Base-by-base conservation (phyloP, 495 filamentous ascomycete species). In the Hypoxylon fuscum region DNA sequence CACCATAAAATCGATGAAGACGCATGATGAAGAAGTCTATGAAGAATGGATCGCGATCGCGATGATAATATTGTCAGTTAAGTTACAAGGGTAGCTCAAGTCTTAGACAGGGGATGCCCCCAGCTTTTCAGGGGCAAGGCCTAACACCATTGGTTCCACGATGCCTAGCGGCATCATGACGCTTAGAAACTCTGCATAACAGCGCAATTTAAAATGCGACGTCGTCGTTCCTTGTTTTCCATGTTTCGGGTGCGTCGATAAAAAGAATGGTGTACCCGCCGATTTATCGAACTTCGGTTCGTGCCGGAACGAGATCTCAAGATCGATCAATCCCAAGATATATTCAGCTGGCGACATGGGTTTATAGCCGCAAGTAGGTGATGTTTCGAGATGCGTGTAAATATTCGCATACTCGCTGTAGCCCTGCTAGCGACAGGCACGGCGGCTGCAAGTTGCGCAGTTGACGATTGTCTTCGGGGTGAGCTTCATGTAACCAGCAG, bases 391-490 rank as follows among this genome's bases (percentile, higher is more conserved):
- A 62, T 62, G 59, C 50, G 59, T 55, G 22, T 38, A 21, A 14
- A 38, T 38, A 32, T 21, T 18, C 38, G 25, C 15, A 20, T 62
- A 15, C 35, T 55, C 25, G 42, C 15, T 21, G 44, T 27, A 43
- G 12, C 41, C 23, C 20, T 38, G 32, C 15, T 62, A 21, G 50
- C 43, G n/a, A 55, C 50, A 23, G 31, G 18, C n/a, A n/a, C n/a
- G 14, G 59, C 11, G 8, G 20, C 55, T 14, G 61, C 51, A 6
- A 34, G 44, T 5, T 72, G 63, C 41, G 51, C 49, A 2, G 59
- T 14, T 34, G 42, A 68, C 29, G 45, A 51, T 37, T 70, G 69
- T 52, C 57, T 68, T 21, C 54, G 49, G 37, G 67, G 67, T 72
- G 59, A 34, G 69, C 45, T 9, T 25, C 25, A 3, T 44, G 10